Percentiles rank a stretch among this genome's conserved stretches.
Evolutionary conservation across 1,139 yeast species (phyloP).

Genomic region (Debaryomyces subglobosus): DNA sequence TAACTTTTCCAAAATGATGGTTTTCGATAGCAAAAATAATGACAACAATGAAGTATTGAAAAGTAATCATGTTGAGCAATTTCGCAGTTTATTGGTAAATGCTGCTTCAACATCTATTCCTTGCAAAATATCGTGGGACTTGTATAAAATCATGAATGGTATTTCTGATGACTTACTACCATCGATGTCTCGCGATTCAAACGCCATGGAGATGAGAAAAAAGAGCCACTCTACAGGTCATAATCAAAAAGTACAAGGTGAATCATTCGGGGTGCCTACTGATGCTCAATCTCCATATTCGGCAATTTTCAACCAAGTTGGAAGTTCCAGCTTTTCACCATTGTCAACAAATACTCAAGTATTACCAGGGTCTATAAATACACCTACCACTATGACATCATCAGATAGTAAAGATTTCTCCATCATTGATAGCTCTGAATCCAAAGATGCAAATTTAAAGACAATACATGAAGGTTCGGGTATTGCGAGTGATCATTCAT

Average conservation of each 20-base stretch:
- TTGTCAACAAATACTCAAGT: background rate
- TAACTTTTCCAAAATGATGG: slow-evolving; percentile 26
- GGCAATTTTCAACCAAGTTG: background rate
- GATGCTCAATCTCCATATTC: background rate
- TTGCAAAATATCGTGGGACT: slow-evolving; percentile 21
- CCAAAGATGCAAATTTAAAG: background rate
- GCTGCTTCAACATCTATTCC: slow-evolving; percentile 18
- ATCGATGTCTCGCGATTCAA: slow-evolving; percentile 6
- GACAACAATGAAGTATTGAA: slow-evolving; percentile 10
- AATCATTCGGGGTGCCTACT: background rate
- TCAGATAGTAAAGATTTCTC: background rate
- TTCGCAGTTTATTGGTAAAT: slow-evolving; percentile 15
- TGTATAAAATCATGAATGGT: slow-evolving; percentile 20
- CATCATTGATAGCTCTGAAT: background rate
- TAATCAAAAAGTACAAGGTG: background rate
- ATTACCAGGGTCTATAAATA: background rate
- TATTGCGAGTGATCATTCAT: background rate
- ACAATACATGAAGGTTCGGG: background rate
- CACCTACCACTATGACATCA: slow-evolving; percentile 1
- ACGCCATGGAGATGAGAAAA: background rate
- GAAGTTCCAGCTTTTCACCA: background rate
- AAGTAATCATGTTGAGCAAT: slow-evolving; percentile 13
- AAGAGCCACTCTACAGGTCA: background rate
- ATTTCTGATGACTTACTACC: slow-evolving; percentile 9
- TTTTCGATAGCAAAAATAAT: slow-evolving; percentile 13